Percentiles rank a stretch among this genome's conserved stretches.
These are phyloP conservation scores for Puccinia hordei DNA, from an alignment of 1,284 basidiomycete species.

Conservation along the genomic window DNA sequence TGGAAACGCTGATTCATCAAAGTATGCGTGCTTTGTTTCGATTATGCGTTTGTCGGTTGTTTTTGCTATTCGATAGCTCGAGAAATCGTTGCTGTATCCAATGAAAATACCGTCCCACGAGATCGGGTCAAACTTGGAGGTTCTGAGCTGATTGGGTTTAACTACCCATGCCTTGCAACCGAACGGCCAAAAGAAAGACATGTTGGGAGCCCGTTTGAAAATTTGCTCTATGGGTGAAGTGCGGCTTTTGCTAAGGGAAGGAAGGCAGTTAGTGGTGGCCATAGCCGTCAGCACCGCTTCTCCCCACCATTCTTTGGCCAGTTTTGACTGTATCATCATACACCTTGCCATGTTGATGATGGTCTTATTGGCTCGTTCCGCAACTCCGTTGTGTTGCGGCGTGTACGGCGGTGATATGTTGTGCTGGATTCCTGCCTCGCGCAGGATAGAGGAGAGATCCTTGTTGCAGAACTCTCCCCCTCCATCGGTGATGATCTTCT, in stretches of 20 bases:
- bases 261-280: constrained; percentile 11
- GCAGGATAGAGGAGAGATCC: not conserved
- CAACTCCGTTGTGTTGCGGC: too few relatives aligned
- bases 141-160: not conserved
- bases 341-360: constrained; percentile 8
- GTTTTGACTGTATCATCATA: too few relatives aligned
- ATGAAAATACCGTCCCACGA: not conserved
- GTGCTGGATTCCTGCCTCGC: too few relatives aligned
- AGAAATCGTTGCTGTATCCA: not conserved
- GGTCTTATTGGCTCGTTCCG: too few relatives aligned
- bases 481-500: constrained; percentile 8
- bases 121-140: not conserved
- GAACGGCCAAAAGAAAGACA: not conserved
- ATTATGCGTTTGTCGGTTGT: too few relatives aligned
- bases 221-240: not conserved
- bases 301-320: too few relatives aligned
- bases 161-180: constrained; percentile 3
- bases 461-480: constrained; percentile 1
- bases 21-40: not conserved
- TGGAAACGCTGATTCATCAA: not conserved
- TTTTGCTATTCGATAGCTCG: not conserved
- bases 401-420: too few relatives aligned
- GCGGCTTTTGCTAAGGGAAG: not conserved
- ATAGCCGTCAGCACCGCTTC: not conserved
- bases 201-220: not conserved